Conservation (phyloP, 2,329 filamentous ascomycete species). For the Penicillium hordei region DNA sequence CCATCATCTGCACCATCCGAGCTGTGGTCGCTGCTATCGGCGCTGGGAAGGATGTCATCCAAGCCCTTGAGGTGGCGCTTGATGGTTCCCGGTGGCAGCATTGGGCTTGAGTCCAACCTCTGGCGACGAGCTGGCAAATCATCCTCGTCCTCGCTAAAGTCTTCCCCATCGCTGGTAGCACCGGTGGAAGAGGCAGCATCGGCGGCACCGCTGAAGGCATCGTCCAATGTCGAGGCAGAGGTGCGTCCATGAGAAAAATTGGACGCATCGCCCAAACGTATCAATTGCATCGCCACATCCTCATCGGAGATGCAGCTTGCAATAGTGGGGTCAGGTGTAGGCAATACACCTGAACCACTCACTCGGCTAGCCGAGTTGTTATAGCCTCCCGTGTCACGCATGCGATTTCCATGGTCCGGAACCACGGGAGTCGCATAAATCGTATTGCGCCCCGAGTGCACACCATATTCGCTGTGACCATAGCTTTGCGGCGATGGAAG, state of each 20-base stretch:
- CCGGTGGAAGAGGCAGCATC: constrained; percentile 82
- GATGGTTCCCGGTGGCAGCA: constrained; percentile 46
- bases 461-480: constrained; percentile 50
- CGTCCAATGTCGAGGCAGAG: constrained; percentile 88
- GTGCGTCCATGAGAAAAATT: constrained; percentile 91
- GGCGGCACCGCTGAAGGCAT: constrained; percentile 86
- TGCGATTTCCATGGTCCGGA: constrained; percentile 61
- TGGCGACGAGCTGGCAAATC: constrained; percentile 50
- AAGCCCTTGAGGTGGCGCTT: constrained; percentile 51
- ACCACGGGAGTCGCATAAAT: constrained; percentile 63
- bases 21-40: constrained; percentile 60
- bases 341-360: constrained; percentile 63
- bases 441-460: constrained; percentile 32
- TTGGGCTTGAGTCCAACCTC: constrained; percentile 42
- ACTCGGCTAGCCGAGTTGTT: constrained; percentile 41
- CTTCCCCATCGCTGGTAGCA: constrained; percentile 75
- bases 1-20: constrained; percentile 59
- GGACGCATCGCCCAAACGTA: constrained; percentile 90
- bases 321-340: constrained; percentile 95
- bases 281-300: constrained; percentile 94
- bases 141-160: constrained; percentile 61
- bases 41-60: constrained; percentile 56
- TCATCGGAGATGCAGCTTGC: constrained; percentile 97
- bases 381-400: constrained; percentile 56
- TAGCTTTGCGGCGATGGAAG: constrained; percentile 85